Conservation (phyloP, 441 rosid genomes). For the Populus tomentosa region DNA sequence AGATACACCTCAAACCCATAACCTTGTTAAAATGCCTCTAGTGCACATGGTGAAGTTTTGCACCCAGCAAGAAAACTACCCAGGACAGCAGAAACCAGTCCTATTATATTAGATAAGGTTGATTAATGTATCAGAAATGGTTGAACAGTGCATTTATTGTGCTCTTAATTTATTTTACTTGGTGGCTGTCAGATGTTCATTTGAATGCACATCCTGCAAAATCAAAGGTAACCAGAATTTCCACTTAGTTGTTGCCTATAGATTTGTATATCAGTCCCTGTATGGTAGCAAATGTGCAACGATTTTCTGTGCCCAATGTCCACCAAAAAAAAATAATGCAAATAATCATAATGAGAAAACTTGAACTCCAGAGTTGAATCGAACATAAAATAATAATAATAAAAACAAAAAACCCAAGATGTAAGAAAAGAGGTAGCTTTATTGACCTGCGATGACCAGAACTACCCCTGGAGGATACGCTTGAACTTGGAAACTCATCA, state of each 20-base stretch:
- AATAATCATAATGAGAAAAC: not conserved
- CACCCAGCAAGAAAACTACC: not conserved
- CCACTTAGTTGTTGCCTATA: not conserved
- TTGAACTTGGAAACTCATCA: constrained; percentile 62
- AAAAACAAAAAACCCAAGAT: not conserved
- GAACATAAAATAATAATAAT: not conserved
- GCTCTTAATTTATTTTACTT: not conserved
- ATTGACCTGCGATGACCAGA: constrained; percentile 75
- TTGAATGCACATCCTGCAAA: not conserved
- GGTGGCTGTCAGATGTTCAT: not conserved
- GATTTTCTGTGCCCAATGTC: not conserved
- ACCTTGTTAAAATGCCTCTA: not conserved
- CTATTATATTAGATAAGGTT: not conserved
- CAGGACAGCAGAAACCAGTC: not conserved
- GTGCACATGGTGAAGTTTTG: not conserved
- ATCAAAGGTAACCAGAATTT: not conserved
- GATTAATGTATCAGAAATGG: not conserved
- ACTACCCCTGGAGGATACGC: constrained; percentile 51
- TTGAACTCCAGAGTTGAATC: not conserved
- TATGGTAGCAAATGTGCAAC: not conserved
- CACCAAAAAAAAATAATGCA: not conserved
- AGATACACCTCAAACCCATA: not conserved
- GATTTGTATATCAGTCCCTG: not conserved
- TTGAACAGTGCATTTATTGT: not conserved
- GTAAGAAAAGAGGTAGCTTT: not conserved